Evolutionary conservation across 2,329 filamentous ascomycete genomes (phyloP).

Genomic region (Hymenoscyphus linearis): DNA sequence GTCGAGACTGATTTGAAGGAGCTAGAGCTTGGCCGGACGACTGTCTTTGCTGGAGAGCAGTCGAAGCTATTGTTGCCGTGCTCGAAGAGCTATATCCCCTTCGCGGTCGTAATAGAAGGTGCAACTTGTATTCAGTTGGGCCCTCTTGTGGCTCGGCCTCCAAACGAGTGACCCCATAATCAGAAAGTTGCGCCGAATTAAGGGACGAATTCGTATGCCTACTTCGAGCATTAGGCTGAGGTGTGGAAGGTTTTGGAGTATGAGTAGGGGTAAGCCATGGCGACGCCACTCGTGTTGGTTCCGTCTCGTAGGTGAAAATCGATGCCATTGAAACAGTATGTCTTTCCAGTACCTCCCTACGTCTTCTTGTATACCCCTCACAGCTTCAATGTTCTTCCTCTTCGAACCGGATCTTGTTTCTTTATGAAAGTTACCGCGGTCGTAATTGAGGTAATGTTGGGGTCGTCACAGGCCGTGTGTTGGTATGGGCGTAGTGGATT

Average conservation of each 20-base stretch:
- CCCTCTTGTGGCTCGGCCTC: conserved; percentile 91
- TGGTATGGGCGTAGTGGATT: conserved; percentile 45
- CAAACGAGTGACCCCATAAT: conserved; percentile 67
- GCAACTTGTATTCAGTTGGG: conserved; percentile 93
- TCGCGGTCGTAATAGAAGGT: conserved; percentile 75
- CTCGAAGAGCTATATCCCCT: conserved; percentile 68
- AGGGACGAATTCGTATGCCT: conserved; percentile 23
- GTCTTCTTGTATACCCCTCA: neutral
- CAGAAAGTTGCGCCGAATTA: conserved; percentile 44
- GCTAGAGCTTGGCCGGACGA: conserved; percentile 18
- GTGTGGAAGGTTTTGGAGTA: conserved; percentile 26
- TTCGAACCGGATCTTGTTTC: neutral
- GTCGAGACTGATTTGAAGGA: conserved; percentile 58
- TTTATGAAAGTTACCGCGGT: conserved; percentile 12
- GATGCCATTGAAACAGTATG: conserved; percentile 64
- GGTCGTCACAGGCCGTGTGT: conserved; percentile 40
- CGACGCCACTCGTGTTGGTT: conserved; percentile 81
- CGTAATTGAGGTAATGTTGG: conserved; percentile 15
- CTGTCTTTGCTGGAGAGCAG: conserved; percentile 24
- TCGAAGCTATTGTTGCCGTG: conserved; percentile 48
- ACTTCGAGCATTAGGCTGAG: conserved; percentile 17
- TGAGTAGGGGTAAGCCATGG: conserved; percentile 69
- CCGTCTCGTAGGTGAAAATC: conserved; percentile 90
- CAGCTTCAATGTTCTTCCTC: neutral
- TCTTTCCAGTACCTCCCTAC: neutral